Evolutionary conservation across 257 asterid species (phyloP).

Genomic region (Fraxinus anomala): DNA sequence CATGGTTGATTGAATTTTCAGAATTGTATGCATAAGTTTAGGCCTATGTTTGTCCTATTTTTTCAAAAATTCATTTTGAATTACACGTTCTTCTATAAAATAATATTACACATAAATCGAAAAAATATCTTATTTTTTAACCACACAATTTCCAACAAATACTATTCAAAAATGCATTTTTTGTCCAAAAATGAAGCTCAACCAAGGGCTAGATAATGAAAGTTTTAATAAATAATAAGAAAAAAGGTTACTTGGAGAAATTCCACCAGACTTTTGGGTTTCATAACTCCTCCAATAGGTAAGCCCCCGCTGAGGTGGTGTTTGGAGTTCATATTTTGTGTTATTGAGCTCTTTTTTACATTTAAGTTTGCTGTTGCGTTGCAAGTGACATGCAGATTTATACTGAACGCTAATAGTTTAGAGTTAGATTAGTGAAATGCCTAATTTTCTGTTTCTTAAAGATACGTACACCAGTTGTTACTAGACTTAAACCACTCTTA

Average conservation of each 20-base stretch:
- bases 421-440: background rate
- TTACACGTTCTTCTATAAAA: too few species aligned
- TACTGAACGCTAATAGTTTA: background rate
- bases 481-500: background rate
- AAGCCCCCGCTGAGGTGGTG: background rate
- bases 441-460: background rate
- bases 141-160: too few species aligned
- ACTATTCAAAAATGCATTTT: too few species aligned
- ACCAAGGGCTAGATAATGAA: background rate
- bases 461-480: too few species aligned
- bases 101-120: too few species aligned
- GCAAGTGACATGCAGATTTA: background rate
- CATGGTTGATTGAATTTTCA: conserved; percentile 11
- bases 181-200: too few species aligned
- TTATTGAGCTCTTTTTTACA: background rate
- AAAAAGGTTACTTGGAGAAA: background rate
- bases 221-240: background rate
- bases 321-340: background rate
- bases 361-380: background rate
- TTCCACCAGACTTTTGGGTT: background rate
- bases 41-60: too few species aligned
- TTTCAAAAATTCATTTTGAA: too few species aligned
- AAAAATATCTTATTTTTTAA: too few species aligned
- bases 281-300: background rate
- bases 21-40: background rate